A percentile compares a stretch with the other conserved stretches of the same genome.
Conservation (phyloP, 176 grass and related monocot genomes). For the Paspalum notatum region DNA sequence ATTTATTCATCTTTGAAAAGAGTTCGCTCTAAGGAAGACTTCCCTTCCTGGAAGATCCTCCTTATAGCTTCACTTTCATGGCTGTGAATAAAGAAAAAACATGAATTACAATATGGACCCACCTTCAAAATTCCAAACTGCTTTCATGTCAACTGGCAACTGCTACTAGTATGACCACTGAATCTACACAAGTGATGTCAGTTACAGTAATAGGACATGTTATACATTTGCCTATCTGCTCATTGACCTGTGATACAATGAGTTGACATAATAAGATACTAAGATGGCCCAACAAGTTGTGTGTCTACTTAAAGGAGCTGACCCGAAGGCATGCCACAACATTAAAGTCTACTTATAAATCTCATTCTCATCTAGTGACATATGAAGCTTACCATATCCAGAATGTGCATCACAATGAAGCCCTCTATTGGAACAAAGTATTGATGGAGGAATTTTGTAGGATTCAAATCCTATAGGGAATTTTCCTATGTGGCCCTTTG, state of each 20-base stretch:
- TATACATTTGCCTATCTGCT: conserved; percentile 10
- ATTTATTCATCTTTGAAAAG: no score
- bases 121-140: neutral
- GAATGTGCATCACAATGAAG: neutral
- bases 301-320: neutral
- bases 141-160: neutral
- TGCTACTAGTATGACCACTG: neutral
- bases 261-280: neutral
- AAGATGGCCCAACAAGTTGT: neutral
- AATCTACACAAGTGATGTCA: neutral
- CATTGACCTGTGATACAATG: neutral
- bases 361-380: conserved; percentile 12
- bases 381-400: neutral
- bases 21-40: no score
- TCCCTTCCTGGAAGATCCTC: no score
- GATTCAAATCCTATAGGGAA: no score
- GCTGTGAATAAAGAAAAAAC: no score
- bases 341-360: conserved; percentile 17
- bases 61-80: no score
- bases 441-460: no score
- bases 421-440: no score
- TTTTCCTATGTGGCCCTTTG: no score
- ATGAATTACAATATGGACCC: neutral
- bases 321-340: neutral
- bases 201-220: neutral